Percentiles rank a stretch among this genome's conserved stretches.
These are phyloP conservation scores for Pontederia crassipes DNA, from an alignment of 176 grass and related monocot species.

Conservation along the genomic window DNA sequence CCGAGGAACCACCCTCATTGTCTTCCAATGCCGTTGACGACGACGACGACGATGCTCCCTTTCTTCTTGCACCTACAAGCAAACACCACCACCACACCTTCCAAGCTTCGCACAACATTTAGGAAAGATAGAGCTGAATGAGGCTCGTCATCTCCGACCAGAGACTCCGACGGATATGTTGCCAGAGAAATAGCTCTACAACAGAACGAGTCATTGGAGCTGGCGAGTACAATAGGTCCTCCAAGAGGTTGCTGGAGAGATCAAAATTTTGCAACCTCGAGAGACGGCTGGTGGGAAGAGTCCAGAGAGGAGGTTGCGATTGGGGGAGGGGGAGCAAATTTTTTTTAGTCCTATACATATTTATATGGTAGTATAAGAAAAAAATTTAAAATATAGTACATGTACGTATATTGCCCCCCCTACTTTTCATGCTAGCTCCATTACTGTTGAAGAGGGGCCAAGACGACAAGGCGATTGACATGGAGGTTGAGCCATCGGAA, in stretches of 20 bases:
- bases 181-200: conserved; percentile 26
- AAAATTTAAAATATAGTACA: no score
- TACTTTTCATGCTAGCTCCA: conserved; percentile 66
- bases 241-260: conserved; percentile 34
- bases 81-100: background rate
- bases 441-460: conserved; percentile 45
- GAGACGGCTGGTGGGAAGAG: conserved; percentile 36
- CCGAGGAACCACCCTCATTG: conserved; percentile 18
- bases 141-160: conserved; percentile 43
- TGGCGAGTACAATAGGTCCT: conserved; percentile 30
- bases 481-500: conserved; percentile 87
- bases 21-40: conserved; percentile 8
- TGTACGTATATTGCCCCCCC: no score
- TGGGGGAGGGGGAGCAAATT: conserved; percentile 63
- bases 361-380: no score
- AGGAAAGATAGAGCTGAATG: conserved; percentile 62
- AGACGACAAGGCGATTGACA: conserved; percentile 47
- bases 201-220: conserved; percentile 48
- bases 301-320: conserved; percentile 62
- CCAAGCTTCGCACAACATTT: background rate
- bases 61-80: conserved; percentile 36
- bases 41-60: conserved; percentile 16
- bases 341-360: no score
- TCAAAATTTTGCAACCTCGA: conserved; percentile 34
- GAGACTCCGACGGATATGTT: conserved; percentile 23